phyloP scores from a whole-genome alignment of 345 rosid species.

The Pistacia vera region DNA sequence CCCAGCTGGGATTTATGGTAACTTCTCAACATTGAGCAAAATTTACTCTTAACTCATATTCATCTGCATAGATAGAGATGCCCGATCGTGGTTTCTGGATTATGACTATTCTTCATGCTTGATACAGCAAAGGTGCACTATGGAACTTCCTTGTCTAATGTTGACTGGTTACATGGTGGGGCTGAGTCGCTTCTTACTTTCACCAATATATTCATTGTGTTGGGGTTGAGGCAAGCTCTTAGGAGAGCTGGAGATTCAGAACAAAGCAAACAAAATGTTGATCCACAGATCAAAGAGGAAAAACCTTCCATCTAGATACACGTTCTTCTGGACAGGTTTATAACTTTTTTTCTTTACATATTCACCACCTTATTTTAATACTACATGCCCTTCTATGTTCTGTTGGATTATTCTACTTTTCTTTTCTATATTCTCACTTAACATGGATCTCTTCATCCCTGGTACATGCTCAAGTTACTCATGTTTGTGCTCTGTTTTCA shows the following conservation, averaged over 20 bases:
- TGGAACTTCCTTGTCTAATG: constrained; percentile 87
- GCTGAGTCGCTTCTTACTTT: constrained; percentile 89
- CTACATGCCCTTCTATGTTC: not conserved
- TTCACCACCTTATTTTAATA: constrained; percentile 5
- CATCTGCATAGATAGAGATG: not conserved
- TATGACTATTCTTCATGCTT: constrained; percentile 10
- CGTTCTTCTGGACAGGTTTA: not conserved
- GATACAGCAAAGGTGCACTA: constrained; percentile 81
- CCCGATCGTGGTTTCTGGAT: not conserved
- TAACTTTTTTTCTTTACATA: not conserved
- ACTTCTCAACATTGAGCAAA: constrained; percentile 20
- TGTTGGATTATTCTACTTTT: not conserved
- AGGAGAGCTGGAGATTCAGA: constrained; percentile 40
- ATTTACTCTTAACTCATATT: not conserved
- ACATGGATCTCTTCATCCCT: constrained; percentile 4
- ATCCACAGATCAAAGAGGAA: constrained; percentile 28
- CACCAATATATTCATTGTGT: constrained; percentile 81
- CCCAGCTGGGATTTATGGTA: constrained; percentile 93
- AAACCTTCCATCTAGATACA: constrained; percentile 36
- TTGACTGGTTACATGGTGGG: constrained; percentile 96
- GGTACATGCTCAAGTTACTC: not conserved
- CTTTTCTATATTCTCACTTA: not conserved
- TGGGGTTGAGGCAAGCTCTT: constrained; percentile 86
- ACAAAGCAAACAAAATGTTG: constrained; percentile 26
- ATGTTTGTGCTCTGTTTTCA: constrained; percentile 5